phyloP scores from a whole-genome alignment of 352 stramenopile genomes.

The Albugo candida region DNA sequence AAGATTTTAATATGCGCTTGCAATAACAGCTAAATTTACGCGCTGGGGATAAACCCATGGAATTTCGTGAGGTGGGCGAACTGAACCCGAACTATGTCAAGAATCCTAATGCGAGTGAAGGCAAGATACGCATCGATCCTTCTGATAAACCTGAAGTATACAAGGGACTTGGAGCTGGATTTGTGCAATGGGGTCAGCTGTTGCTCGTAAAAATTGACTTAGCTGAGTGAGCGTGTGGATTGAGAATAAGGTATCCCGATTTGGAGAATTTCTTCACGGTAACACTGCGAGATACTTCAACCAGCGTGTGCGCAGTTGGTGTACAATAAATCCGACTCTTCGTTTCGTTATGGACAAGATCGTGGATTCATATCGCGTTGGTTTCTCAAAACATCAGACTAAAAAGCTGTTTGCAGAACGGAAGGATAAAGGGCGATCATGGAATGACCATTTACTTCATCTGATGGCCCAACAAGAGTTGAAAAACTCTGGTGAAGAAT shows the following conservation, averaged over 20 bases:
- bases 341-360: background rate
- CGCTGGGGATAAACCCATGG: too few relatives aligned
- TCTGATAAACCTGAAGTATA: too few relatives aligned
- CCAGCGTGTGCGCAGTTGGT: background rate
- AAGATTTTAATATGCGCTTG: too few relatives aligned
- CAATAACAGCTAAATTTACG: too few relatives aligned
- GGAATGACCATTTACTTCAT: constrained; percentile 4
- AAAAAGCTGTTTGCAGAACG: background rate
- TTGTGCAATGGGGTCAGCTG: background rate
- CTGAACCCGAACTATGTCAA: too few relatives aligned
- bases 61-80: too few relatives aligned
- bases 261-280: background rate
- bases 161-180: background rate
- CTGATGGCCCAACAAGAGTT: constrained; percentile 1
- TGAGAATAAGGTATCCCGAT: background rate
- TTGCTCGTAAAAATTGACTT: background rate
- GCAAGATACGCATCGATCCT: too few relatives aligned
- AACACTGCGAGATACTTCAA: constrained; percentile 1
- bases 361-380: background rate
- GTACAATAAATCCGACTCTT: background rate
- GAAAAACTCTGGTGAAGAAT: background rate
- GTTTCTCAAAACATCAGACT: background rate
- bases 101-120: too few relatives aligned
- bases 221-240: background rate
- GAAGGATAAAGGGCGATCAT: constrained; percentile 2